phyloP scores from a whole-genome alignment of 2,329 filamentous ascomycete species.

The Penicillium oxalicum region DNA sequence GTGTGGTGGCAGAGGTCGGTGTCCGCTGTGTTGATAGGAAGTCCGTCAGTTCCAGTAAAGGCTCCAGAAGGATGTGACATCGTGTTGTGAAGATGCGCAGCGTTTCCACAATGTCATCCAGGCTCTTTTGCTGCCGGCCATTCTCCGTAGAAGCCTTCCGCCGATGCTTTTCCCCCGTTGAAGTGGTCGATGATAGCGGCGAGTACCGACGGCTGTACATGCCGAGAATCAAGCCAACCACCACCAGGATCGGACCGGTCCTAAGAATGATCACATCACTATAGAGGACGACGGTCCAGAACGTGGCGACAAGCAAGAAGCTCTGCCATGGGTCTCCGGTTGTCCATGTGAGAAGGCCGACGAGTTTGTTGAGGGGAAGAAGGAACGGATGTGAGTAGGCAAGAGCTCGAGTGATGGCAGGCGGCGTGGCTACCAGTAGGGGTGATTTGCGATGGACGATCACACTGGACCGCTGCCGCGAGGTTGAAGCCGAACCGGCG shows the following conservation, averaged over 20 bases:
- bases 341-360: conserved; percentile 87
- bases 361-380: conserved; percentile 77
- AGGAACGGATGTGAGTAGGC: conserved; percentile 96
- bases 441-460: conserved; percentile 96
- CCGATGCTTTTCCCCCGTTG: conserved; percentile 60
- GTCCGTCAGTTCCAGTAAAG: conserved; percentile 80
- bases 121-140: conserved; percentile 79
- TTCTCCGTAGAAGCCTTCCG: conserved; percentile 51
- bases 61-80: conserved; percentile 87
- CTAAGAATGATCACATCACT: conserved; percentile 75
- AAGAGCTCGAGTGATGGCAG: conserved; percentile 86
- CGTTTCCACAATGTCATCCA: conserved; percentile 96
- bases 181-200: conserved; percentile 78
- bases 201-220: conserved; percentile 92
- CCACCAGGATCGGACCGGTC: conserved; percentile 76
- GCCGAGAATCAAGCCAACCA: conserved; percentile 71
- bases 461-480: conserved; percentile 79
- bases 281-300: conserved; percentile 83
- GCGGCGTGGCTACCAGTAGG: conserved; percentile 83
- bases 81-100: conserved; percentile 83
- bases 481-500: conserved; percentile 60
- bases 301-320: conserved; percentile 76
- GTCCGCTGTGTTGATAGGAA: conserved; percentile 88
- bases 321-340: conserved; percentile 94
- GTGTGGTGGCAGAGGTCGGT: conserved; percentile 82